phyloP scores from a whole-genome alignment of 1,139 yeast genomes.

The Maudiozyma humilis region DNA sequence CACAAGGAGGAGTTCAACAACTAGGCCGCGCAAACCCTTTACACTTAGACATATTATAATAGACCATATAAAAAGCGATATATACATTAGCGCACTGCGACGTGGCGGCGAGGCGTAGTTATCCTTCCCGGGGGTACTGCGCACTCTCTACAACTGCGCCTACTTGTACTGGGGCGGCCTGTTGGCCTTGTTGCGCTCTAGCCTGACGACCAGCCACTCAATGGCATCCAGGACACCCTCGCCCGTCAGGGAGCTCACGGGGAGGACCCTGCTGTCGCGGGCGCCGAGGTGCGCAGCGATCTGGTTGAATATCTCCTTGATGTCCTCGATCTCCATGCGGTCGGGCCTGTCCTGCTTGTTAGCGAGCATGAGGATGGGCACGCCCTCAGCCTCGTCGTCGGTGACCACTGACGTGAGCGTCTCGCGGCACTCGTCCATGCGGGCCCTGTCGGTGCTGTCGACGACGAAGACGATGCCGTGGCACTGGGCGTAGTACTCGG shows the following conservation, averaged over 20 bases:
- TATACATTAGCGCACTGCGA: too few species aligned
- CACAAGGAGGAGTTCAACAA: conserved; percentile 59
- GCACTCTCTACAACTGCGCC: not conserved
- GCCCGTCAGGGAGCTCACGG: conserved; percentile 80
- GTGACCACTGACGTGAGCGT: conserved; percentile 33
- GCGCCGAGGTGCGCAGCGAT: conserved; percentile 80
- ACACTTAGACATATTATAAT: not conserved
- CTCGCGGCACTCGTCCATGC: conserved; percentile 78
- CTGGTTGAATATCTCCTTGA: conserved; percentile 73
- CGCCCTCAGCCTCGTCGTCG: conserved; percentile 56
- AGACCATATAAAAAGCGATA: not conserved
- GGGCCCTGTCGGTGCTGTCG: conserved; percentile 77
- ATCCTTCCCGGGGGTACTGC: not conserved
- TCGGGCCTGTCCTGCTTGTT: conserved; percentile 89
- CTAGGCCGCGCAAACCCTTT: not conserved
- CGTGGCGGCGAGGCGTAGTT: too few species aligned
- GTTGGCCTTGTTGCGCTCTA: conserved; percentile 65
- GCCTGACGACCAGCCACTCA: conserved; percentile 77
- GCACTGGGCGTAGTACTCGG: conserved; percentile 72
- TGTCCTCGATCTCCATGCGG: conserved; percentile 67
- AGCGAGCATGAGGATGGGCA: conserved; percentile 89
- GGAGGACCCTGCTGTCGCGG: conserved; percentile 80
- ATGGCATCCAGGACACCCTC: conserved; percentile 81
- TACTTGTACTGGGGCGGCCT: conserved; percentile 50
- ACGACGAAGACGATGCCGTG: conserved; percentile 90